phyloP scores from a whole-genome alignment of 495 filamentous ascomycete genomes.

The Xanthoparmelia taractica region DNA sequence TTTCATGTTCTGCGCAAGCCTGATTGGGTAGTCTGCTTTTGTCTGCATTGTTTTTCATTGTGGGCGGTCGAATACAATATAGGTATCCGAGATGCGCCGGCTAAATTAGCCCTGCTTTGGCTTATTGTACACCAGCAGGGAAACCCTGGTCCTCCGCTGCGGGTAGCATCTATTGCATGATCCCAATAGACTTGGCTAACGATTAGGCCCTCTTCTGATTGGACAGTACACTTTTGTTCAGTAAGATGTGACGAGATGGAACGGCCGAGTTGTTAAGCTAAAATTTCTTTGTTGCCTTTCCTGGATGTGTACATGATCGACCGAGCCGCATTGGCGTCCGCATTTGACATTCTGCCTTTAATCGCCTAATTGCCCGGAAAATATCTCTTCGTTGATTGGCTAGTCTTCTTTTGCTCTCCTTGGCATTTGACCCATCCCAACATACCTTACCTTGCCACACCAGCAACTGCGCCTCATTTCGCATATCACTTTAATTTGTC shows the following conservation, averaged over 20 bases:
- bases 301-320: no score
- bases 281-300: no score
- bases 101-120: no score
- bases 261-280: no score
- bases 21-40: slow-evolving; percentile 20
- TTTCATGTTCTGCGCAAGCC: no score
- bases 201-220: not conserved
- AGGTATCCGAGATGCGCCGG: no score
- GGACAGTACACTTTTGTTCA: slow-evolving; percentile 13
- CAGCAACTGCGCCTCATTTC: no score
- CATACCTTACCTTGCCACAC: not conserved
- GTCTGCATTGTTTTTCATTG: slow-evolving; percentile 5
- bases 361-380: no score
- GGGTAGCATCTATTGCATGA: not conserved
- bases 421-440: not conserved
- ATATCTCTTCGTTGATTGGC: not conserved
- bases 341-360: no score
- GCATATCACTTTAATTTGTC: no score
- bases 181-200: not conserved
- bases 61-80: no score
- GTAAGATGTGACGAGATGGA: not conserved
- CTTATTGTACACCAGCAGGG: not conserved
- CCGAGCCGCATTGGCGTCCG: not conserved
- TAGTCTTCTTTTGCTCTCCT: slow-evolving; percentile 13
- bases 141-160: not conserved